A percentile compares a stretch with the other conserved stretches of the same genome.
These are phyloP conservation scores for Fusarium graminum DNA, from an alignment of 2,329 filamentous ascomycete species.

Conservation along the genomic window DNA sequence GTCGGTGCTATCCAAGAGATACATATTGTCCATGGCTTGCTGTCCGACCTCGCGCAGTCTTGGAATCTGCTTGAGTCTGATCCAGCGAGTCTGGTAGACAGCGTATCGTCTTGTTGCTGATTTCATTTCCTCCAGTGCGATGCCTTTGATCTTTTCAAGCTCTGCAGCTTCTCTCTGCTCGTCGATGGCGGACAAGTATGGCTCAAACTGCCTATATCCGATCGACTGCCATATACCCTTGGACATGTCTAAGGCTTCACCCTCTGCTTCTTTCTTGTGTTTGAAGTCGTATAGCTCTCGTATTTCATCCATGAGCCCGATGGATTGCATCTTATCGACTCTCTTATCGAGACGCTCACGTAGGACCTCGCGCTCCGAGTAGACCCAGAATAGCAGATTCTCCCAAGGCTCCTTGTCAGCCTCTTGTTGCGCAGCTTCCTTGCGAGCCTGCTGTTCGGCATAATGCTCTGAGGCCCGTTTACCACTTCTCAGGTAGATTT, in stretches of 20 bases:
- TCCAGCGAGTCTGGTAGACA: constrained; percentile 87
- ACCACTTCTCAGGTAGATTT: constrained; percentile 89
- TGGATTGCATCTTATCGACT: constrained; percentile 84
- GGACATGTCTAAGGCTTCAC: constrained; percentile 74
- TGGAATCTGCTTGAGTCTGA: constrained; percentile 82
- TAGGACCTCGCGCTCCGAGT: constrained; percentile 77
- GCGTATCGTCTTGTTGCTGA: constrained; percentile 89
- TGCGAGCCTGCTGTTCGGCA: constrained; percentile 73
- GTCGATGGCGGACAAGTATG: constrained; percentile 70
- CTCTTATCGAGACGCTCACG: constrained; percentile 79
- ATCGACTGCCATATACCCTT: constrained; percentile 97
- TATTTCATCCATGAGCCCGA: constrained; percentile 64
- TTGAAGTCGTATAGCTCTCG: constrained; percentile 60
- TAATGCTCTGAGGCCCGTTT: constrained; percentile 88
- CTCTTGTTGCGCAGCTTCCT: constrained; percentile 48
- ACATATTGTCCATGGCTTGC: constrained; percentile 70
- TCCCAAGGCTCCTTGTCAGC: constrained; percentile 57
- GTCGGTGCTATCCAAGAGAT: constrained; percentile 84
- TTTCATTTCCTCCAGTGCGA: constrained; percentile 81
- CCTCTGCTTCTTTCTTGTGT: constrained; percentile 55
- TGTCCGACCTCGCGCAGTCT: constrained; percentile 69
- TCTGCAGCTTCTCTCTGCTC: constrained; percentile 51
- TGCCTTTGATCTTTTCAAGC: constrained; percentile 67
- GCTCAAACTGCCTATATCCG: constrained; percentile 90
- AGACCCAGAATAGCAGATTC: constrained; percentile 86